Base-by-base conservation (phyloP, 2,329 filamentous ascomycete genomes). In the Colletotrichum musae region DNA sequence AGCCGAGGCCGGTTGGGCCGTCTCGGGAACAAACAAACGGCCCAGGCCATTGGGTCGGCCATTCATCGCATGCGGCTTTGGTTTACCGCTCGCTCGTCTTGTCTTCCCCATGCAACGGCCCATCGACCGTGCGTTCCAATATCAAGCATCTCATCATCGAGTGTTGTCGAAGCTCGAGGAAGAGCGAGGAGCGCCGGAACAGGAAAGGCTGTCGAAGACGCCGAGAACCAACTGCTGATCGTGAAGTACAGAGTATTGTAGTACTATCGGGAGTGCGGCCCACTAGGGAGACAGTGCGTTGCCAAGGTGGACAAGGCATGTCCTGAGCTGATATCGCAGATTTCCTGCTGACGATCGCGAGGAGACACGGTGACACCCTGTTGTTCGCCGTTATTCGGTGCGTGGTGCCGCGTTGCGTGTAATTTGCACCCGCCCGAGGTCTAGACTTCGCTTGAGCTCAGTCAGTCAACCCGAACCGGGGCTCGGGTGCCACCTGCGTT, bases 171-270 rank as follows among this genome's bases (percentile, higher is more conserved):
- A 24, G 50, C 51, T 36, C 36, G 24, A 36, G 18, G 28, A 9
- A 39, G 13, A 18, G n/a, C 52, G 56, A 21, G 53, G 53, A 39
- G 28, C 9, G n/a, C 62, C 63, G 43, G 24, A 67, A 67, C 16
- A 36, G 67, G 57, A 52, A 69, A 58, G 43, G 51, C 21, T 32
- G 43, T 70, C 56, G 56, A 61, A 61, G 39, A 26, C 50, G 39
- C 51, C 60, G 54, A 64, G 60, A 68, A 64, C 28, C 53, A 48
- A 64, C 13, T 39, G 52, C 18, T 21, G 36, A 18, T 47, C 28
- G 7, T 9, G 7, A 24, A 24, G 21, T 24, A 24, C 21, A 24
- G 21, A 13, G 12, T 15, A 13, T 12, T 43, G 12, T 58, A 26
- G 28, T 10, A 41, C 21, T 41, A n/a, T 50, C 41, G 6, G 39